Base-by-base conservation (phyloP, 805 yeast genomes). In the Saccharomycopsis sp. region DNA sequence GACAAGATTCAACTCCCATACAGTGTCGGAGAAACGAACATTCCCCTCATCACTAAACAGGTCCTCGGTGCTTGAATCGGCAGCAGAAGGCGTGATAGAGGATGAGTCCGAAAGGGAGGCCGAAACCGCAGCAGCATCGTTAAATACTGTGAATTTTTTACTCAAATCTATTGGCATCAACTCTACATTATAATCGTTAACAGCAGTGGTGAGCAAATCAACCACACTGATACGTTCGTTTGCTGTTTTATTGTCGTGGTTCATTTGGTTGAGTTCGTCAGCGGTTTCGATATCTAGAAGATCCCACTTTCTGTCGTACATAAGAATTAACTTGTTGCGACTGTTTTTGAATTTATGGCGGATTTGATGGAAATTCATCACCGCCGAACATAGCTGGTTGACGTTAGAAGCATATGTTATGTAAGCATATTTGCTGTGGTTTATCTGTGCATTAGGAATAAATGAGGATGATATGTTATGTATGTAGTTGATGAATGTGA, bases 261-360 rank as follows among this genome's bases (percentile, higher is more conserved):
- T 47, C n/a, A 53, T 22, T 35, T 53, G 56, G 15, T 23, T 19
- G 19, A 54, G 12, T 34, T 54, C 56, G 25, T 54, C 56, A 3
- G 44, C 47, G 22, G 38, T 41, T 8, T 29, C 29, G 5, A 54
- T 47, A 7, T 47, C 38, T 5, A 54, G 12, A 8, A 12, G 9
- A 24, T 54, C 56, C 56, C 56, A 54, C 8, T 47, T 17, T n/a
- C 25, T 25, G 17, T 25, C 41, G 34, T 54, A 54, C 42, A 44
- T 44, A 17, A 54, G 22, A 12, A 54, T 14, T 14, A 44, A 8
- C 12, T 42, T 22, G 12, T 35, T 24, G n/a, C 8, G 42, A 17
- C 22, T 19, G 22, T 17, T n/a, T 17, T 19, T 19, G 49, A 44
- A 44, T 44, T 44, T 44, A 17, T 44, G 19, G 19, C 49, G 19